phyloP scores from a whole-genome alignment of 345 rosid species.

The Lagerstroemia speciosa region DNA sequence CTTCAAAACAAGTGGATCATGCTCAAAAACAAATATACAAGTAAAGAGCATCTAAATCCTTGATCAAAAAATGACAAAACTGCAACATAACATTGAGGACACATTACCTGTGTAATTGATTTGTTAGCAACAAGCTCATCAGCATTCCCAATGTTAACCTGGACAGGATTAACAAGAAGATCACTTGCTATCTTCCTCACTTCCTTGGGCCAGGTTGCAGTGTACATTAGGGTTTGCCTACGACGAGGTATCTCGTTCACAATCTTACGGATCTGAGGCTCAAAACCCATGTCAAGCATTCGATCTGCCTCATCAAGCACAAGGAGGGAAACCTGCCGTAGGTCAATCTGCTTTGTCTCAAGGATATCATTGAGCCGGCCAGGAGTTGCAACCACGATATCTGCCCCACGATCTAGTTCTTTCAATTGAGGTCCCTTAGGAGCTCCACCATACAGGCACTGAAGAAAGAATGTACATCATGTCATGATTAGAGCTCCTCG shows the following conservation, averaged over 20 bases:
- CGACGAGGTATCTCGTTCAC: conserved; percentile 87
- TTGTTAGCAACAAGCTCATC: conserved; percentile 96
- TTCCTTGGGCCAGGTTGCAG: conserved; percentile 99
- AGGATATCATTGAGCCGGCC: conserved; percentile 94
- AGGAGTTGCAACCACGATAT: conserved; percentile 99
- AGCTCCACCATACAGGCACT: conserved; percentile 99
- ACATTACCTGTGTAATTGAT: conserved; percentile 79
- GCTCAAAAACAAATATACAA: neutral
- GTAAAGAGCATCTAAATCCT: neutral
- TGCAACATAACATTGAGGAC: neutral
- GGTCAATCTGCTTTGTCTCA: conserved; percentile 73
- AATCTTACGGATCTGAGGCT: conserved; percentile 93
- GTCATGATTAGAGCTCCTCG: neutral
- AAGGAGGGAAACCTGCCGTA: conserved; percentile 76
- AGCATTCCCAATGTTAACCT: conserved; percentile 92
- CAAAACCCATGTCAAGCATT: conserved; percentile 99
- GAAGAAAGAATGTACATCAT: neutral
- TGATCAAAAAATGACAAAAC: neutral
- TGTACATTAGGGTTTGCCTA: conserved; percentile 92
- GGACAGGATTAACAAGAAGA: conserved; percentile 85
- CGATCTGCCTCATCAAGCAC: conserved; percentile 98
- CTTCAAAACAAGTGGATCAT: neutral
- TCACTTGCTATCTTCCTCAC: conserved; percentile 86
- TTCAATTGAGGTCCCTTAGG: conserved; percentile 78
- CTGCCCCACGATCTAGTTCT: conserved; percentile 83